Evolutionary conservation across 2,329 filamentous ascomycete genomes (phyloP).

Genomic region (Trichoderma gracile): DNA sequence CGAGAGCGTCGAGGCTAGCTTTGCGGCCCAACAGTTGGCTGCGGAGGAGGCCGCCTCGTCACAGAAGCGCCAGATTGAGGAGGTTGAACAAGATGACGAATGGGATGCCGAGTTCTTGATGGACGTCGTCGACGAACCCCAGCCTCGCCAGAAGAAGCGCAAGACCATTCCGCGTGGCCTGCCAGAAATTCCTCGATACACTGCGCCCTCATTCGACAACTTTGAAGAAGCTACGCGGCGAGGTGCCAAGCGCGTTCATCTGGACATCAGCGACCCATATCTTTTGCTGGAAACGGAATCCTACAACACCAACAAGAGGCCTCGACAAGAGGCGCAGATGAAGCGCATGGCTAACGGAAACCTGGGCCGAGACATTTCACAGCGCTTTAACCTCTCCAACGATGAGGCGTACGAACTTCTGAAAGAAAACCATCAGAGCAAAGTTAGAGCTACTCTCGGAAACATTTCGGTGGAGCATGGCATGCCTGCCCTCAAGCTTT

Average conservation of each 20-base stretch:
- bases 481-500: conserved; percentile 83
- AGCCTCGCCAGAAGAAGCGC: conserved; percentile 64
- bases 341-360: conserved; percentile 69
- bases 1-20: conserved; percentile 47
- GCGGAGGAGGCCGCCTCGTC: conserved; percentile 39
- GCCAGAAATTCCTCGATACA: conserved; percentile 58
- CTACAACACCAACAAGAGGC: conserved; percentile 62
- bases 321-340: conserved; percentile 56
- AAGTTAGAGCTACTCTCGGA: conserved; percentile 87
- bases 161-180: conserved; percentile 62
- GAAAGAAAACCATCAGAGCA: conserved; percentile 96
- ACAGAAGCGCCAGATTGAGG: conserved; percentile 37
- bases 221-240: conserved; percentile 72
- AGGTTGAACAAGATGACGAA: conserved; percentile 55
- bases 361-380: conserved; percentile 69
- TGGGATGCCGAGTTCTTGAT: conserved; percentile 63
- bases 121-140: conserved; percentile 48
- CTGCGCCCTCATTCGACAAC: conserved; percentile 74
- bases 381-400: conserved; percentile 93
- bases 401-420: conserved; percentile 93
- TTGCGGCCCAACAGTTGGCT: conserved; percentile 37
- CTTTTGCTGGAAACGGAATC: conserved; percentile 79
- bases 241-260: conserved; percentile 73
- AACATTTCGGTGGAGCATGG: conserved; percentile 94
- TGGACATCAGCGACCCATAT: conserved; percentile 87